Percentiles rank a stretch among this genome's conserved stretches.
phyloP scores from a whole-genome alignment of 2,329 filamentous ascomycete species.

The Pseudopithomyces maydicus region DNA sequence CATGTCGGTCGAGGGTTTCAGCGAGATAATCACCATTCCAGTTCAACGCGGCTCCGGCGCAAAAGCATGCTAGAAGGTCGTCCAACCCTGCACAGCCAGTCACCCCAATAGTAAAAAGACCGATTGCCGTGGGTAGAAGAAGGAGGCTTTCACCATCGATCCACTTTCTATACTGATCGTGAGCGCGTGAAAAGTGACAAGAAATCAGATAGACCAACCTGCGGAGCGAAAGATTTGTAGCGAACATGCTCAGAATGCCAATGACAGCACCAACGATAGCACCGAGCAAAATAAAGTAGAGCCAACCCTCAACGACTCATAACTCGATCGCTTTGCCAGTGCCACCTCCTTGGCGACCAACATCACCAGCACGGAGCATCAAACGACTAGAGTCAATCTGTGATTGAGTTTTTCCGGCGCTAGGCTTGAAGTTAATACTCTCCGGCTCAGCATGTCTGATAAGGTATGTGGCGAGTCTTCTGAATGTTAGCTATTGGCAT shows the following conservation, averaged over 20 bases:
- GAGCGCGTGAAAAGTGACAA: no score
- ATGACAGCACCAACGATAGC: slow-evolving; percentile 58
- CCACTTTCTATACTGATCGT: slow-evolving; percentile 45
- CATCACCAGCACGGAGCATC: slow-evolving; percentile 32
- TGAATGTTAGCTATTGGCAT: no score
- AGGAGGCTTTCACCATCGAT: slow-evolving; percentile 58
- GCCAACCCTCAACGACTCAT: slow-evolving; percentile 65
- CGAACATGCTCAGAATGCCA: slow-evolving; percentile 55
- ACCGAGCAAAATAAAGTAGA: slow-evolving; percentile 63
- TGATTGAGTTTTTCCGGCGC: background rate
- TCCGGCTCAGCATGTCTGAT: slow-evolving; percentile 57
- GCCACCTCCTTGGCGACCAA: slow-evolving; percentile 60
- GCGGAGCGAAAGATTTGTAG: slow-evolving; percentile 50
- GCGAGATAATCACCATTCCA: slow-evolving; percentile 66
- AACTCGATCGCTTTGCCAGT: slow-evolving; percentile 58
- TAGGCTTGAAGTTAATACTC: slow-evolving; percentile 29
- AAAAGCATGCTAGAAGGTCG: slow-evolving; percentile 65
- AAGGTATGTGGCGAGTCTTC: slow-evolving; percentile 57
- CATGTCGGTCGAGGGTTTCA: slow-evolving; percentile 61
- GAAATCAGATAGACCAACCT: slow-evolving; percentile 11
- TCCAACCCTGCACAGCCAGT: slow-evolving; percentile 64
- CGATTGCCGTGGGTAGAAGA: slow-evolving; percentile 55
- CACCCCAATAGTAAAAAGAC: slow-evolving; percentile 60
- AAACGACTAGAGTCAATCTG: slow-evolving; percentile 11
- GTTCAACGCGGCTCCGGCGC: slow-evolving; percentile 64